phyloP scores from a whole-genome alignment of 257 asterid species.

The Solanum okadae region DNA sequence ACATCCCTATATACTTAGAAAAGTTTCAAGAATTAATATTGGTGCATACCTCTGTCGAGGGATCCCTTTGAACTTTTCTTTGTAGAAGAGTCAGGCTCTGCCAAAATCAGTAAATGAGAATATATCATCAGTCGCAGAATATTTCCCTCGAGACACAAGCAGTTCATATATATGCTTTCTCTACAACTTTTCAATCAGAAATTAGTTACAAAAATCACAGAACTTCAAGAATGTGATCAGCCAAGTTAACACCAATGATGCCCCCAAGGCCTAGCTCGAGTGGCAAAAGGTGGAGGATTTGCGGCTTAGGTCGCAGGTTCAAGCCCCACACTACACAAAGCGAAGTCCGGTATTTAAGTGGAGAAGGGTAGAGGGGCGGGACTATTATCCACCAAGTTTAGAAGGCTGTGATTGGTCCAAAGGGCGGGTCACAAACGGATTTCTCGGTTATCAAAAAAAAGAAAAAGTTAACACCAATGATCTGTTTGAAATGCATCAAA shows the following conservation, averaged over 20 bases:
- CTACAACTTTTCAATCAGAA: background rate
- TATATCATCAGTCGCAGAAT: background rate
- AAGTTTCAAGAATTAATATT: background rate
- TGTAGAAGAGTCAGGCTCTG: constrained; percentile 33
- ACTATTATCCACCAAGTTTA: too few species aligned
- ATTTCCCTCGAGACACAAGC: background rate
- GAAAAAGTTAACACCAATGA: background rate
- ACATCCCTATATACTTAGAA: background rate
- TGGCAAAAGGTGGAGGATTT: too few species aligned
- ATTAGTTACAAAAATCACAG: background rate
- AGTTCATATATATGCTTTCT: background rate
- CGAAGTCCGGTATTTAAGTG: accelerated
- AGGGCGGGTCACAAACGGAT: too few species aligned
- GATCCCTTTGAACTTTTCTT: constrained; percentile 56
- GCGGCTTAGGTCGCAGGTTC: too few species aligned
- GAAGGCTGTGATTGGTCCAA: too few species aligned
- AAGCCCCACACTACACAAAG: too few species aligned
- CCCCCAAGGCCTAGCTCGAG: too few species aligned
- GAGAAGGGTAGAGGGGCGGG: too few species aligned
- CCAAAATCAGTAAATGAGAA: background rate
- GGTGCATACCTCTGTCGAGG: constrained; percentile 59
- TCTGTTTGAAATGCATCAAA: background rate
- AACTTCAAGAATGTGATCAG: background rate
- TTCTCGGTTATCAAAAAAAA: too few species aligned
- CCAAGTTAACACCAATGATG: background rate